Evolutionary conservation across 441 rosid genomes (phyloP).

Genomic region (Viola pubescens): DNA sequence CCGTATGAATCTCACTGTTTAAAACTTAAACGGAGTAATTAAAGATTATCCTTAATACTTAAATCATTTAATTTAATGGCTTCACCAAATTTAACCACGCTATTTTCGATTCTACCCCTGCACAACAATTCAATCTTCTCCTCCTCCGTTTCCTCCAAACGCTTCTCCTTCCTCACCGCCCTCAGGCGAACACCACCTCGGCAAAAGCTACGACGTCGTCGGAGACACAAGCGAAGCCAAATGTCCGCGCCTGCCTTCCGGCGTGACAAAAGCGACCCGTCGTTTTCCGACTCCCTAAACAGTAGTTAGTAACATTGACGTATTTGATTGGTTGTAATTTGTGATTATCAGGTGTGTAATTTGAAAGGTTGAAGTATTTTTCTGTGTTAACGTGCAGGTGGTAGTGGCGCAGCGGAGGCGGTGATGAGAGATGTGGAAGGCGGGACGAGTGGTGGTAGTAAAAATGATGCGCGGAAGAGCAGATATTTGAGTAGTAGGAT

Average conservation of each 20-base stretch:
- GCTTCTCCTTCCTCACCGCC: conserved; percentile 20
- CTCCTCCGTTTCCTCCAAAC: conserved; percentile 12
- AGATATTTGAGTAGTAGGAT: conserved; percentile 25
- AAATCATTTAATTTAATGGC: conserved; percentile 24
- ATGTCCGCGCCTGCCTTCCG: conserved; percentile 36
- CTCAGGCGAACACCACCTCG: conserved; percentile 28
- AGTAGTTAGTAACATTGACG: conserved; percentile 20
- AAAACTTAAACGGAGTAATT: too few relatives aligned
- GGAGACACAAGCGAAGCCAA: conserved; percentile 30
- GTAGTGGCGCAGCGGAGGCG: conserved; percentile 32
- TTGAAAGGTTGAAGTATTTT: neutral
- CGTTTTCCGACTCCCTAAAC: conserved; percentile 34
- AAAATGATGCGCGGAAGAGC: conserved; percentile 32
- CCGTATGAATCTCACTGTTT: too few relatives aligned
- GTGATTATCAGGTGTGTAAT: neutral
- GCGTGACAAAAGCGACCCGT: conserved; percentile 37
- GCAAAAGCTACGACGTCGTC: conserved; percentile 16
- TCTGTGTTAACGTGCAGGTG: conserved; percentile 2
- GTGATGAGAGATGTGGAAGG: conserved; percentile 31
- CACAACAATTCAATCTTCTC: conserved; percentile 25
- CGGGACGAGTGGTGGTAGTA: conserved; percentile 25
- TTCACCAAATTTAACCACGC: conserved; percentile 11
- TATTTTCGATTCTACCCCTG: conserved; percentile 37
- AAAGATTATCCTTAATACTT: too few relatives aligned
- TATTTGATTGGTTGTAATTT: neutral